Evolutionary conservation across 345 rosid genomes (phyloP), one percentile per base, ranked within the genome.

Genomic region (Sonneratia caseolaris): DNA sequence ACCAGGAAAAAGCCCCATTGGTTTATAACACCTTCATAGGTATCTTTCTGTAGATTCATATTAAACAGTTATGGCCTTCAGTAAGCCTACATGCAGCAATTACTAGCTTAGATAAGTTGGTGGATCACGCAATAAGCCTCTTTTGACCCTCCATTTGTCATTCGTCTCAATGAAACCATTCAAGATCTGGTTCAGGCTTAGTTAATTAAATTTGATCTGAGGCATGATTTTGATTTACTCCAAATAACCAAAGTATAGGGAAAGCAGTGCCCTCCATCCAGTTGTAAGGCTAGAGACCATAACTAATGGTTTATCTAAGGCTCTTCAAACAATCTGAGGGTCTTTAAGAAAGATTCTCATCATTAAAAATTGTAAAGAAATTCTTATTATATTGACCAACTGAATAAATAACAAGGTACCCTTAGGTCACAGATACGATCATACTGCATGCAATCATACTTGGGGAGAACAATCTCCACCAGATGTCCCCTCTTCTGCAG

Each of bases 391-490:
- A 22, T 57, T 22, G 13, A 27, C 66, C 13, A 12, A 64, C 38
- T 38, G 37, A 75, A 21, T 47, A 22, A 14, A 45, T n/a, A 64
- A 22, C 64, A 71, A 47, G 82, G 70, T 85, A 95, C 99, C 93
- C 92, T 86, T 40, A 95, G 81, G 79, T 87, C 86, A 36, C 59
- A 78, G 42, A 90, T 74, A 21, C 84, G 90, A 70, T 86, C 96
- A 84, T 87, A 91, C 64, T 90, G 85, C 93, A 91, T 89, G 82
- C 97, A 95, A 76, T 95, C 99, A 78, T 95, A 95, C 76, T 95
- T 95, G 55, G 99, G 99, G 75, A 95, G 83, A 79, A 95, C 76
- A 78, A 95, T 83, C 83, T 95, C 99, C 74, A 91, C 92, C 76
- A 91, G 87, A 72, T 95, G 97, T 70, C 97, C 99, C 84, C 81